Base-by-base conservation (phyloP, 345 rosid genomes). In the Salix suchowensis region DNA sequence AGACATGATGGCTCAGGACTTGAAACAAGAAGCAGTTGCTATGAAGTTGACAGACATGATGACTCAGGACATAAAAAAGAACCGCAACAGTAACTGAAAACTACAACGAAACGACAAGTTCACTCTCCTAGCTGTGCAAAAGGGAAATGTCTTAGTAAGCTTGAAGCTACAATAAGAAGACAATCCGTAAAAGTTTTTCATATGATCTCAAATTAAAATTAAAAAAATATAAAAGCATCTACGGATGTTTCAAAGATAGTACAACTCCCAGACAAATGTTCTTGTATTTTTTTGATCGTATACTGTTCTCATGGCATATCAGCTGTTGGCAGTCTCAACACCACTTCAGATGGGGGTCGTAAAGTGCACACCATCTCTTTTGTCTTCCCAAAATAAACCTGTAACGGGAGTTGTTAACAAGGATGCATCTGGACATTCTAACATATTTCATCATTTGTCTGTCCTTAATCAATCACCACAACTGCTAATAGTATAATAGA, bases 361-460 rank as follows among this genome's bases (percentile, higher is more conserved):
- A 93, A 71, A 44, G 92, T 90, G 89, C 97, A 93, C 68, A 96
- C 98, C 98, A 93, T 93, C 84, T 96, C 99, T 80, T 88, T 96
- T 0, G 99, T 96, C 88, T 96, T 96, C 73, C 99, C 97, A 80
- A 96, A 96, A 84, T 96, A 96, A 71, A 96, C 99, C 99, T 93
- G 96, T 64, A 83, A 72, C 46, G 5, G 13, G 54, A 46, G 13
- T n/a, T 54, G 66, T 55, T 14, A 46, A 46, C 18, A 46, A 46
- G 16, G 16, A 46, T 3, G 50, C 50, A 46, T 46, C 15, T 46
- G 5, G 50, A 14, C 16, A 46, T 46, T 14, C 15, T 46, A 14
- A 4, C 50, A 46, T 46, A 13, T 46, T 46, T 46, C 50, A 46
- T 14, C 16, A 13, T 5, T 13, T 14, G 50, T 46, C 15, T 46